Conservation (phyloP, 148 eudicot genomes). For the Pouteria glomerata region DNA sequence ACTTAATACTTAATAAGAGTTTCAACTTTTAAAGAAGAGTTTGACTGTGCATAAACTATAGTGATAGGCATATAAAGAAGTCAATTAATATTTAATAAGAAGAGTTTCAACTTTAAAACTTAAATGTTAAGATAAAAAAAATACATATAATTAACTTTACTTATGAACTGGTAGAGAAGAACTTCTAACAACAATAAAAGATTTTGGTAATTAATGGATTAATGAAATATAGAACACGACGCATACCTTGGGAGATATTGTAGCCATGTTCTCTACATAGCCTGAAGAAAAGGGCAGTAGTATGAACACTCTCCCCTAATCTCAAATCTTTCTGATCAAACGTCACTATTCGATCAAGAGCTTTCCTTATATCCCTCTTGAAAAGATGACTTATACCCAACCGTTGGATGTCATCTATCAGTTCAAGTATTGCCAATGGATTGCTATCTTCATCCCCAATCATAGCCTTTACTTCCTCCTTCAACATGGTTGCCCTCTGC, state of each 20-base stretch:
- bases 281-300: constrained; percentile 11
- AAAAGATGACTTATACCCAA: constrained; percentile 27
- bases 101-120: too few species aligned
- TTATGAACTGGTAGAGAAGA: too few species aligned
- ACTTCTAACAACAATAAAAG: too few species aligned
- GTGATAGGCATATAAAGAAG: too few species aligned
- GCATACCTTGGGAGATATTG: constrained; percentile 13
- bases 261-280: constrained; percentile 21
- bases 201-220: too few species aligned
- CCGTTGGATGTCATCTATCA: constrained; percentile 28
- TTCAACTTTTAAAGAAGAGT: too few species aligned
- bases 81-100: too few species aligned
- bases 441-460: constrained; percentile 5
- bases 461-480: constrained; percentile 16
- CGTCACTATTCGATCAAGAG: constrained; percentile 6
- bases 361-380: constrained; percentile 8
- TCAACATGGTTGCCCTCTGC: constrained; percentile 8
- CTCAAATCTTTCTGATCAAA: neutral
- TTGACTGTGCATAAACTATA: too few species aligned
- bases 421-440: constrained; percentile 11
- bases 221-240: too few species aligned
- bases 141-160: too few species aligned
- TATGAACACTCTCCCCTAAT: constrained; percentile 1
- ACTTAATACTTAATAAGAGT: too few species aligned
- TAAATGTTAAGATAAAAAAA: too few species aligned